Conservation (phyloP, 208 protist genomes). For the Acanthamoeba sp. region DNA sequence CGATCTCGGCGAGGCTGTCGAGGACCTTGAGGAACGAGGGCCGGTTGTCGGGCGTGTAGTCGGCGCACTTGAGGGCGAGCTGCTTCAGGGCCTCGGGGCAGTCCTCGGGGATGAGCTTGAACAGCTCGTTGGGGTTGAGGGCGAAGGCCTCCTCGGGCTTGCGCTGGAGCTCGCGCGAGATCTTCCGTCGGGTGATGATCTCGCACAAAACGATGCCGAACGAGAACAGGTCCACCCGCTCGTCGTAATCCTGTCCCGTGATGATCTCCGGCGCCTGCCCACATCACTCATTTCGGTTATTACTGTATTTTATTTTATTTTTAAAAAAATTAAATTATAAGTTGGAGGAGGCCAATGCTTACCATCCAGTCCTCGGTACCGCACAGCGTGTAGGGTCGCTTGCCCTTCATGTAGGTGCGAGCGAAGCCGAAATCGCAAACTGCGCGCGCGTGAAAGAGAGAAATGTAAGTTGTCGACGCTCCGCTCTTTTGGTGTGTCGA, state of each 20-base stretch:
- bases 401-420: conserved; percentile 74
- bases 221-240: conserved; percentile 82
- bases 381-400: conserved; percentile 78
- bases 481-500: too few species aligned
- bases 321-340: too few species aligned
- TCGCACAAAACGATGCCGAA: conserved; percentile 86
- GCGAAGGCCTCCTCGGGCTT: conserved; percentile 59
- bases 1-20: conserved; percentile 16
- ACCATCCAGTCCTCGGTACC: conserved; percentile 74
- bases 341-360: too few species aligned
- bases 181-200: conserved; percentile 81
- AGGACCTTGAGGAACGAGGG: conserved; percentile 1
- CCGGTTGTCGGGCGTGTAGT: conserved; percentile 33
- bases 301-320: too few species aligned
- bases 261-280: conserved; percentile 84
- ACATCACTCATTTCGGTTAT: conserved; percentile 68
- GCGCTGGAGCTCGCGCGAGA: conserved; percentile 71
- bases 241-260: conserved; percentile 78
- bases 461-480: too few species aligned
- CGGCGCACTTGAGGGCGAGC: conserved; percentile 29
- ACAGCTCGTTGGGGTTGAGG: conserved; percentile 31
- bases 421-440: conserved; percentile 85
- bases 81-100: conserved; percentile 44
- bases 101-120: conserved; percentile 25
- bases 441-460: neutral